Percentiles rank a stretch among this genome's conserved stretches.
These are phyloP conservation scores for Globisporangium acanthophoron DNA, from an alignment of 352 stramenopile genomes.

Conservation along the genomic window DNA sequence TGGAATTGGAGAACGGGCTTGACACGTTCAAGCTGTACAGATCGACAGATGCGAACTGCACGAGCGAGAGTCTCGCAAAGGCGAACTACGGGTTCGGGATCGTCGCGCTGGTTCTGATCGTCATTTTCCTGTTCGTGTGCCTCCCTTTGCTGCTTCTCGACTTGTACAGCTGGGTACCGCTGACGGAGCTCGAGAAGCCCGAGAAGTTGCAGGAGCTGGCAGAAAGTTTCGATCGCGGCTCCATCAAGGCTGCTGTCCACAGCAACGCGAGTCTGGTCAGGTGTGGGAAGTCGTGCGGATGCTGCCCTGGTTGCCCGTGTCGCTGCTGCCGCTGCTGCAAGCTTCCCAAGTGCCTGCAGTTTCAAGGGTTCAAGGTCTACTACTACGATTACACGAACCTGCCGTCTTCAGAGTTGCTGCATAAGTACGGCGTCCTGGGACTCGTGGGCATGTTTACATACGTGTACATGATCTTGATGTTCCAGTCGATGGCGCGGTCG, in stretches of 20 bases:
- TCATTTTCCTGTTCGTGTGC: slow-evolving; percentile 45
- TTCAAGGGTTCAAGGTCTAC: slow-evolving; percentile 12
- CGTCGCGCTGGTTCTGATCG: slow-evolving; percentile 28
- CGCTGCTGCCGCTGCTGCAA: neutral
- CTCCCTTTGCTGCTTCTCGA: slow-evolving; percentile 49
- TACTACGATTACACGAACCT: slow-evolving; percentile 40
- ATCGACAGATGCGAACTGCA: slow-evolving; percentile 9
- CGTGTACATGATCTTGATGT: slow-evolving; percentile 47
- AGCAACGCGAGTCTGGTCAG: slow-evolving; percentile 50
- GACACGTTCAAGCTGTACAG: slow-evolving; percentile 19
- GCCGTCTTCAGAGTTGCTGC: slow-evolving; percentile 22
- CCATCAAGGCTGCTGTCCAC: slow-evolving; percentile 47
- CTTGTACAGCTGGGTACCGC: slow-evolving; percentile 50
- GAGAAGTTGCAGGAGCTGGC: slow-evolving; percentile 21
- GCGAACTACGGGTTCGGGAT: slow-evolving; percentile 40
- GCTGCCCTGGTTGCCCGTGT: neutral
- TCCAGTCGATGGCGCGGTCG: slow-evolving; percentile 35
- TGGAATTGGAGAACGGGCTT: neutral
- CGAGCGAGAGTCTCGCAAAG: slow-evolving; percentile 15
- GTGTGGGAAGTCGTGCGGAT: neutral
- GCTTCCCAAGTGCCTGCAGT: neutral
- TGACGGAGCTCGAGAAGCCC: slow-evolving; percentile 32
- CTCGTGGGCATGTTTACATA: slow-evolving; percentile 38
- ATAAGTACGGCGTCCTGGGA: slow-evolving; percentile 38
- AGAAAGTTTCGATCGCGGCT: slow-evolving; percentile 20